Conservation (phyloP, 2,329 filamentous ascomycete genomes). For the Zymoseptoria passerinii region DNA sequence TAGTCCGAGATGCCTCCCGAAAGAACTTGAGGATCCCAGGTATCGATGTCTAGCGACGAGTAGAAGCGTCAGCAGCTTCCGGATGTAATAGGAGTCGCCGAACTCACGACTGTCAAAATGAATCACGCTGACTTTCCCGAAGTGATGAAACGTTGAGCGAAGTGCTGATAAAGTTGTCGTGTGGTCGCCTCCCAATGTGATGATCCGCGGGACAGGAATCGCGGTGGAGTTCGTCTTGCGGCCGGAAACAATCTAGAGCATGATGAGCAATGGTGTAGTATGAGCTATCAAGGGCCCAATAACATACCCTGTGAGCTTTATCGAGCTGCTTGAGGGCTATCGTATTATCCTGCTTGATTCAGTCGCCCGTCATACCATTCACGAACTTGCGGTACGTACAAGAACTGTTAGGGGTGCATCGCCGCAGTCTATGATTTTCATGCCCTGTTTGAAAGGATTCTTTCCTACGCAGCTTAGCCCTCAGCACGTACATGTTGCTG, state of each 20-base stretch:
- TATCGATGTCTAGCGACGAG: constrained; percentile 33
- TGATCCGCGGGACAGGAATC: constrained; percentile 42
- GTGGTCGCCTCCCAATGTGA: constrained; percentile 48
- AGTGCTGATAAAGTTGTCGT: constrained; percentile 48
- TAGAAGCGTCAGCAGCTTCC: constrained; percentile 12
- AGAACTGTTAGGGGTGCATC: constrained; percentile 59
- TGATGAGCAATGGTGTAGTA: not conserved
- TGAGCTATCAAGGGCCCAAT: not conserved
- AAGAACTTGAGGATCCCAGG: constrained; percentile 48
- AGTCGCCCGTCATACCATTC: not conserved
- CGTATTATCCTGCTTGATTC: constrained; percentile 40
- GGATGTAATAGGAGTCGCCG: constrained; percentile 22
- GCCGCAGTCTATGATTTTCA: constrained; percentile 72
- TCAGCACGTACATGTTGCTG: not conserved
- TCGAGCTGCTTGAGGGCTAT: constrained; percentile 47
- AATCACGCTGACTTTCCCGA: constrained; percentile 50
- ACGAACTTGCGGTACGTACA: constrained; percentile 3
- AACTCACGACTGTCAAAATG: constrained; percentile 48
- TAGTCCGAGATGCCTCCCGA: constrained; percentile 54
- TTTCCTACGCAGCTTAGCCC: not conserved
- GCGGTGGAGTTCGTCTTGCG: constrained; percentile 35
- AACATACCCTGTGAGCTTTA: constrained; percentile 41
- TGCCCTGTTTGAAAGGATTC: constrained; percentile 17
- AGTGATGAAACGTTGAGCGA: constrained; percentile 42
- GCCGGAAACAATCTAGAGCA: constrained; percentile 37